Base-by-base conservation (phyloP, 345 rosid genomes). In the Brassica carinata region DNA sequence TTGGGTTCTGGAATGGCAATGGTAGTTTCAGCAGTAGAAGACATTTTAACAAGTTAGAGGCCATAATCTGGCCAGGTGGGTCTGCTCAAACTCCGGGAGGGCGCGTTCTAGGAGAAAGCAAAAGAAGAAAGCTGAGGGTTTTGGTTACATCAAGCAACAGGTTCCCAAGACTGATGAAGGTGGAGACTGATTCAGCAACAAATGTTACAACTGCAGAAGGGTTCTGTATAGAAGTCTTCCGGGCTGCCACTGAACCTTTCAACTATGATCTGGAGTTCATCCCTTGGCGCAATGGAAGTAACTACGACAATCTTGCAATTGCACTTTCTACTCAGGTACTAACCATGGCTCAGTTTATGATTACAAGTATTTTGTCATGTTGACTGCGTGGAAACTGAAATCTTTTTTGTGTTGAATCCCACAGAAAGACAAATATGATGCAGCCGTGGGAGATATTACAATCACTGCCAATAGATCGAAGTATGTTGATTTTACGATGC, bases 401-500 rank as follows among this genome's bases (percentile, higher is more conserved):
- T 8, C 26, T 27, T 40, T 13, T 18, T 1, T 59, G 48, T 77
- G 27, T 77, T 76, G 45, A 1, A 40, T 36, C 17, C 13, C 19
- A 2, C 66, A 77, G 81, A 72, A 72, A 72, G 80, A 88, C 78
- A 77, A 77, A 6, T 84, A 64, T 31, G 91, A 88, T 71, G 87
- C 74, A 2, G 90, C 76, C 0, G 85, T 88, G 13, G 91, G 89
- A 36, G 90, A 86, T 43, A 82, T 71, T 67, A 83, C 89, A 33
- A 88, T 87, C 58, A 76, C 78, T 23, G 76, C 83, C 0, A 69
- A 59, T 51, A 78, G 90, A 17, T 83, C 85, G 0, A 10, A 0
- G 1, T 84, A 68, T 31, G 91, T 85, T 4, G 89, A 88, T 69
- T 89, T 86, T 26, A 89, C 88, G 0, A n/a, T 86, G 51, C 85